phyloP scores from a whole-genome alignment of 2,329 filamentous ascomycete species.

The Bipolaris zeicola region DNA sequence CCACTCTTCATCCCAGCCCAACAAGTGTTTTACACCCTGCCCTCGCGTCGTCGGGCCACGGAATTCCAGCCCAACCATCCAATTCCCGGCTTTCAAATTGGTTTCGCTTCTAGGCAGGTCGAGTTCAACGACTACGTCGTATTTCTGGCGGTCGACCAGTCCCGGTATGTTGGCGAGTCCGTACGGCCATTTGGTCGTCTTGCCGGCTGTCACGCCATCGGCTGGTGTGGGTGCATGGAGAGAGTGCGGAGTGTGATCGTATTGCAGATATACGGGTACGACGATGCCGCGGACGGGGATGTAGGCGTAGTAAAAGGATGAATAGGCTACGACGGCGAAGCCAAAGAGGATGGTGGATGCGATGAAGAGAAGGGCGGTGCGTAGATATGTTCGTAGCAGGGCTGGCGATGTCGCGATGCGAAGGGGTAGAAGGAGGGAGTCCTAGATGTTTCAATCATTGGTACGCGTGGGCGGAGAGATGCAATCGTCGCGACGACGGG shows the following conservation, averaged over 20 bases:
- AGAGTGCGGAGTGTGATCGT: constrained; percentile 50
- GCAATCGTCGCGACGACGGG: neutral
- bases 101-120: constrained; percentile 76
- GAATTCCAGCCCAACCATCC: constrained; percentile 86
- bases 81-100: constrained; percentile 83
- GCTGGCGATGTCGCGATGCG: constrained; percentile 63
- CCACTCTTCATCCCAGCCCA: constrained; percentile 45
- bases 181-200: constrained; percentile 51
- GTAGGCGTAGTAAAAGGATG: constrained; percentile 70
- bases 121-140: constrained; percentile 80
- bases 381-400: constrained; percentile 69
- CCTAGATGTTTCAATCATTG: constrained; percentile 48
- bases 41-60: constrained; percentile 47
- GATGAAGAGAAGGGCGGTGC: constrained; percentile 59
- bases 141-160: constrained; percentile 70
- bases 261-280: constrained; percentile 69
- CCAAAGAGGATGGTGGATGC: constrained; percentile 62
- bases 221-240: constrained; percentile 13
- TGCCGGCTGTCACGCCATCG: constrained; percentile 2
- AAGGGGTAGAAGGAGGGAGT: constrained; percentile 59
- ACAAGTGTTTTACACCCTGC: constrained; percentile 20
- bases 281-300: constrained; percentile 69
- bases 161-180: constrained; percentile 56
- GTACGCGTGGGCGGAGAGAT: neutral
- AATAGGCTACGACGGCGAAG: constrained; percentile 65